Base-by-base conservation (phyloP, 2,329 filamentous ascomycete species). In the Endoconidiophora laricicola region DNA sequence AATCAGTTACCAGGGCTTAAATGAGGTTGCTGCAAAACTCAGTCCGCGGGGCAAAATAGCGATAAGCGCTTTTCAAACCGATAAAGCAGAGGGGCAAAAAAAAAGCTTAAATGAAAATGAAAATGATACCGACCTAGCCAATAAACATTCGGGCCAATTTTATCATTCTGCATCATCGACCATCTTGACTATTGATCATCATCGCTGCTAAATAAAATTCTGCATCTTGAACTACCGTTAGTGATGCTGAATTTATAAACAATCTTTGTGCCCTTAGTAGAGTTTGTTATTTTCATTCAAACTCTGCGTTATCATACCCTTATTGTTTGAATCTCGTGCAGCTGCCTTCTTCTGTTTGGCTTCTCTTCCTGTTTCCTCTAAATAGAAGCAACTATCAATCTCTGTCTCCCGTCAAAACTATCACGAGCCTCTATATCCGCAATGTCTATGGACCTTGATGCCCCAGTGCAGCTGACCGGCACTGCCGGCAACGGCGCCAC, bases 371-470 rank as follows among this genome's bases (percentile, higher is more conserved):
- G n/a, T 33, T 18, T 18, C 16, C 20, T 33, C n/a, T n/a, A n/a
- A 22, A 24, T 10, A 7, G 26, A 44, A 44, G 29, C 24, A 2
- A 29, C n/a, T 3, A 33, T 33, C 7, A 26, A 20, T 10, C 14
- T 45, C 33, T 18, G 16, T 18, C 16, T 33, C 16, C 4, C 20
- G 18, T 45, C 36, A 24, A 12, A 24, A 45, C 20, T 5, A 42
- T 48, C 7, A 22, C 43, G 18, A 45, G 22, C 23, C 16, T 22
- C 38, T 22, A 38, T 47, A 20, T 22, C 18, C 29, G 36, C 44
- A 50, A 52, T 67, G 63, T 66, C 63, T 47, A 69, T 69, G 66
- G 66, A 69, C 57, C 56, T 69, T 38, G 66, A 69, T 57, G 66
- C 68, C 56, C 65, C 65, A 45, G 59, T 69, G 55, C 57, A 65